These are phyloP conservation scores for Irpex lacteus DNA, from an alignment of 1,284 basidiomycete species.

Conservation along the genomic window DNA sequence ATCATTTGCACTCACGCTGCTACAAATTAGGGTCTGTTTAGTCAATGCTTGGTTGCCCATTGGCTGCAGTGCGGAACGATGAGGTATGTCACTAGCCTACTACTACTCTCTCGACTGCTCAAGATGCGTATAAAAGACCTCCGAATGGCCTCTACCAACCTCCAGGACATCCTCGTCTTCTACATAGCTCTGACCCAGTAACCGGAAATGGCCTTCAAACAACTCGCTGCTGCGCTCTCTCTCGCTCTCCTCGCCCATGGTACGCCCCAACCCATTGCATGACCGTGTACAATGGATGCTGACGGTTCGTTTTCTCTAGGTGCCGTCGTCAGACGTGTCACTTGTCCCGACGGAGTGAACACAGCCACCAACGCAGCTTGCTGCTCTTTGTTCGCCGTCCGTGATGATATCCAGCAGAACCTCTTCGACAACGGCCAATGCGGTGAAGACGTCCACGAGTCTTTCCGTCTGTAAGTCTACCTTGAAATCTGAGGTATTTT, in stretches of 20 bases:
- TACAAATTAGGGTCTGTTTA: neutral
- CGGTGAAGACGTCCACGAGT: slow-evolving; percentile 18
- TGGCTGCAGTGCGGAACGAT: neutral
- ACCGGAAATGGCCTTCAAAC: slow-evolving; percentile 14
- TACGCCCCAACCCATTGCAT: slow-evolving; percentile 2
- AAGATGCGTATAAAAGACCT: neutral
- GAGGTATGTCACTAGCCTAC: neutral
- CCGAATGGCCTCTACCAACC: neutral
- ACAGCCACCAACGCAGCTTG: slow-evolving; percentile 37
- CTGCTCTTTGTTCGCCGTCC: slow-evolving; percentile 37
- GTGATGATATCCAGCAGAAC: slow-evolving; percentile 38
- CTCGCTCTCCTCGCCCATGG: slow-evolving; percentile 1
- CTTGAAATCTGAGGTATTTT: too few species aligned
- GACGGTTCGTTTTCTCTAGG: slow-evolving; percentile 16
- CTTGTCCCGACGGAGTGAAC: slow-evolving; percentile 35
- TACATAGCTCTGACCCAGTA: neutral
- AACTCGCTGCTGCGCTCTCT: slow-evolving; percentile 10
- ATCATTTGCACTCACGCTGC: neutral
- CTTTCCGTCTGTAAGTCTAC: slow-evolving; percentile 13
- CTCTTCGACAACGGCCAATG: slow-evolving; percentile 23
- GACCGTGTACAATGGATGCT: neutral
- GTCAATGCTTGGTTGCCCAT: neutral
- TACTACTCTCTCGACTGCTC: neutral
- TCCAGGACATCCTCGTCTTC: slow-evolving; percentile 4
- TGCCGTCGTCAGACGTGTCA: slow-evolving; percentile 28